phyloP scores from a whole-genome alignment of 768 basidiomycete species.

The Cubamyces sp. region DNA sequence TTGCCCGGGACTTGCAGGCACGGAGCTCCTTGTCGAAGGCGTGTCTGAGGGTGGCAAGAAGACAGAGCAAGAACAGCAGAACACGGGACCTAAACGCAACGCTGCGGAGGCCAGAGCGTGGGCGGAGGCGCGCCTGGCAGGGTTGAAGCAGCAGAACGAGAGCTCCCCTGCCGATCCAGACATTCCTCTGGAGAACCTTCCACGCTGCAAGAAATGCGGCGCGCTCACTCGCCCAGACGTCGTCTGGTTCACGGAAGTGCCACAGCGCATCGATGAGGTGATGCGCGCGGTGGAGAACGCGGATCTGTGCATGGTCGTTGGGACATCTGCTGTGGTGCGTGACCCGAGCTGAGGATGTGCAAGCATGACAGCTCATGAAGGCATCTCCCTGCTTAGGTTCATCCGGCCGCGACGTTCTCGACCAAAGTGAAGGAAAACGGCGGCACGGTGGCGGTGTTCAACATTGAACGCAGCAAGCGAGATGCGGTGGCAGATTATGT shows the following conservation, averaged over 20 bases:
- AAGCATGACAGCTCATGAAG: background rate
- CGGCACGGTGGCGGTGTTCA: conserved; percentile 42
- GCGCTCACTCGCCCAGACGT: conserved; percentile 41
- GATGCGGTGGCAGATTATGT: conserved; percentile 51
- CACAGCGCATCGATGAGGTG: conserved; percentile 34
- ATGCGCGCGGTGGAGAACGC: conserved; percentile 31
- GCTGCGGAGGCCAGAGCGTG: conserved; percentile 12
- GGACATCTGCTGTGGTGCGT: conserved; percentile 41
- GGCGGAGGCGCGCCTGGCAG: conserved; percentile 10
- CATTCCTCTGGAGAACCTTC: conserved; percentile 34
- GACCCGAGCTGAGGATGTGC: too few relatives aligned
- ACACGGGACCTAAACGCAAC: conserved; percentile 2
- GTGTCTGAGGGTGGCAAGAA: conserved; percentile 33
- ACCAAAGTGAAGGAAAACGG: conserved; percentile 32
- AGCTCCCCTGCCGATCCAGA: conserved; percentile 13
- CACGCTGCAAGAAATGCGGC: conserved; percentile 37
- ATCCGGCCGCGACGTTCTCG: conserved; percentile 39
- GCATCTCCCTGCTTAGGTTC: conserved; percentile 30
- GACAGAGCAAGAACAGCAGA: background rate
- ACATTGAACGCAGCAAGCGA: conserved; percentile 35
- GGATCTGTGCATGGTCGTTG: conserved; percentile 42
- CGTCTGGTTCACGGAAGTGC: conserved; percentile 45
- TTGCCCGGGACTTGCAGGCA: conserved; percentile 25
- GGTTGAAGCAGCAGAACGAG: background rate
- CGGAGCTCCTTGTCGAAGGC: conserved; percentile 30